Conservation (phyloP, 805 yeast genomes). For the Millerozyma miso region DNA sequence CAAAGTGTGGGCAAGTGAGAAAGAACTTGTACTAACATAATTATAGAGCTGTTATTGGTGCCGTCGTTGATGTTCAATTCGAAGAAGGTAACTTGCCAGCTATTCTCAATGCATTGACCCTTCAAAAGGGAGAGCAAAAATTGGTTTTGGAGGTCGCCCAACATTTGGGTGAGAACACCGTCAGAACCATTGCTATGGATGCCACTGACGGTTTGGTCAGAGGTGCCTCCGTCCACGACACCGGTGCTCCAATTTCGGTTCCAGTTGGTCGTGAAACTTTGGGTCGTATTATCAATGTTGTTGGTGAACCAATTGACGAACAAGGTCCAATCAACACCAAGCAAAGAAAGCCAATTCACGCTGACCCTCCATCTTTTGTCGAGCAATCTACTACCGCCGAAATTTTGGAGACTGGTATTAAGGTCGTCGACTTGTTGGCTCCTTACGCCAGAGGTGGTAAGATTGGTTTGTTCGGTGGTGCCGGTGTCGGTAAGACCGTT, state of each 20-base stretch:
- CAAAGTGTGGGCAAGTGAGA: neutral
- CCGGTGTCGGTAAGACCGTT: conserved; percentile 99
- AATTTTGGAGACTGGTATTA: conserved; percentile 98
- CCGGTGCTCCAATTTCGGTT: conserved; percentile 98
- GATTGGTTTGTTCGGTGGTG: conserved; percentile 99
- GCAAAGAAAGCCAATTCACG: conserved; percentile 96
- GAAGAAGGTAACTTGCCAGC: conserved; percentile 97
- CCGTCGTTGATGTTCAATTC: conserved; percentile 98
- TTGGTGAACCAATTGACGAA: conserved; percentile 99
- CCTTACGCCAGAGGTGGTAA: conserved; percentile 99
- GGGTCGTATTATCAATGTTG: conserved; percentile 96
- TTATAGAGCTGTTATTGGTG: conserved; percentile 93
- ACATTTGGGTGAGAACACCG: conserved; percentile 99
- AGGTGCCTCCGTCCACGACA: conserved; percentile 87
- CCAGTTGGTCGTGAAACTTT: conserved; percentile 99
- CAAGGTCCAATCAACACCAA: conserved; percentile 96
- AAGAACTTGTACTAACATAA: conserved; percentile 28
- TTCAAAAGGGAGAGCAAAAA: conserved; percentile 71
- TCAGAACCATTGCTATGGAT: conserved; percentile 99
- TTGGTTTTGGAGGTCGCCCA: conserved; percentile 98
- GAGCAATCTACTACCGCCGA: conserved; percentile 98
- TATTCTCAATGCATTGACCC: conserved; percentile 92
- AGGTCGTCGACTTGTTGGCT: conserved; percentile 98
- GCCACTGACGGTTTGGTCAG: conserved; percentile 99
- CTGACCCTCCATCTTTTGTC: conserved; percentile 94